phyloP scores from a whole-genome alignment of 2,329 filamentous ascomycete species.

The Mycosphaerella arachidis region DNA sequence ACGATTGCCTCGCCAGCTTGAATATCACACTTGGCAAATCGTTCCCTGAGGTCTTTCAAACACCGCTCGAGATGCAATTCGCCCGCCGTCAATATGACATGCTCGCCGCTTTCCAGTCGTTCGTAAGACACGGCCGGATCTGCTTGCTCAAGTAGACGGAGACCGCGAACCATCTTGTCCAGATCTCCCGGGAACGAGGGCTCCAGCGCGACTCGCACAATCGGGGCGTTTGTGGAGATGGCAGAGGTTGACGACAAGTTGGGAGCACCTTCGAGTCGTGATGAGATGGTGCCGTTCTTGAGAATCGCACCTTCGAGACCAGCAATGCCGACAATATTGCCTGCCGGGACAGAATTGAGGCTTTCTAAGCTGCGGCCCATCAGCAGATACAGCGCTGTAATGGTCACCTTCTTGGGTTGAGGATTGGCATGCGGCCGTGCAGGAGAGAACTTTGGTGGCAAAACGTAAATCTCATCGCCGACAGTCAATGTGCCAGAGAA shows the following conservation, averaged over 20 bases:
- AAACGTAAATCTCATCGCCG: conserved; percentile 84
- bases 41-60: conserved; percentile 83
- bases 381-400: conserved; percentile 86
- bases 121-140: conserved; percentile 96
- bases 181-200: conserved; percentile 85
- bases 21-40: conserved; percentile 91
- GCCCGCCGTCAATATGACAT: conserved; percentile 89
- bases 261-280: conserved; percentile 75
- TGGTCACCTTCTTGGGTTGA: conserved; percentile 73
- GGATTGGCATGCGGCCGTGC: conserved; percentile 67
- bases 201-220: conserved; percentile 93
- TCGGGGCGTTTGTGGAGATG: conserved; percentile 67
- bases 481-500: conserved; percentile 88
- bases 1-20: conserved; percentile 93
- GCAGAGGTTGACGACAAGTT: conserved; percentile 85
- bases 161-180: conserved; percentile 87
- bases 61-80: conserved; percentile 93
- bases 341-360: conserved; percentile 79
- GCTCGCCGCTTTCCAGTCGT: conserved; percentile 85
- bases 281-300: conserved; percentile 92
- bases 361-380: conserved; percentile 89
- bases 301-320: conserved; percentile 90
- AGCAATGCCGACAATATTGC: conserved; percentile 90
- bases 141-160: conserved; percentile 84
- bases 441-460: conserved; percentile 90